These are phyloP conservation scores for Puccinia triticina DNA, from an alignment of 1,284 basidiomycete species.

Conservation along the genomic window DNA sequence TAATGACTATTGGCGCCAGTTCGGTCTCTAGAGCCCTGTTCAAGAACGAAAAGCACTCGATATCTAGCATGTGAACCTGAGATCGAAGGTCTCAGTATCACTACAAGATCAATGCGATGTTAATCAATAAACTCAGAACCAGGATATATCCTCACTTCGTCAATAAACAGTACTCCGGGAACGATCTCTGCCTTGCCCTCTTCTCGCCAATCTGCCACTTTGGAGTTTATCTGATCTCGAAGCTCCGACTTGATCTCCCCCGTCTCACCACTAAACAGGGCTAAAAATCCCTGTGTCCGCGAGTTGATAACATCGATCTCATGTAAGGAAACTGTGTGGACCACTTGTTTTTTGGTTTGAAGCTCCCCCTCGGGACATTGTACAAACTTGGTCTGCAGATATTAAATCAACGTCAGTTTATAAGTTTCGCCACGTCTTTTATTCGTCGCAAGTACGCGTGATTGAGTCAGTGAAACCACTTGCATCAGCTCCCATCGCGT, in stretches of 20 bases:
- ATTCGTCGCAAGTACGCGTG: background rate
- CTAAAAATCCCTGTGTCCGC: slow-evolving; percentile 81
- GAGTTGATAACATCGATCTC: slow-evolving; percentile 99
- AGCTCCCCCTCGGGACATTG: slow-evolving; percentile 97
- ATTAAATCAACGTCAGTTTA: background rate
- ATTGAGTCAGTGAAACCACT: slow-evolving; percentile 57
- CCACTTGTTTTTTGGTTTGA: slow-evolving; percentile 93
- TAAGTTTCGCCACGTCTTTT: background rate
- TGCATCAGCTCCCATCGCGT: slow-evolving; percentile 97
- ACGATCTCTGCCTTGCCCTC: slow-evolving; percentile 98
- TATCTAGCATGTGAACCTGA: slow-evolving; percentile 99
- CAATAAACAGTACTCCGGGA: slow-evolving; percentile 74
- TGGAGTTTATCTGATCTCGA: slow-evolving; percentile 92
- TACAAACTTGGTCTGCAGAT: slow-evolving; percentile 84
- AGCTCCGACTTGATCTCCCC: slow-evolving; percentile 98
- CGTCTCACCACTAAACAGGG: slow-evolving; percentile 78
- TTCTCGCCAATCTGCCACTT: slow-evolving; percentile 96
- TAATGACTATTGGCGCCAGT: slow-evolving; percentile 90
- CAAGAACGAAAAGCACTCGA: slow-evolving; percentile 98
- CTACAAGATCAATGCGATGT: background rate
- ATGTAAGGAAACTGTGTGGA: slow-evolving; percentile 94
- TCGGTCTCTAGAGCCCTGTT: slow-evolving; percentile 94
- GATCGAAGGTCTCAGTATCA: slow-evolving; percentile 62
- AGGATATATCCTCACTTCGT: slow-evolving; percentile 2
- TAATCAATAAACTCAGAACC: background rate